These are phyloP conservation scores for Camillea tinctor DNA, from an alignment of 2,329 filamentous ascomycete species.

Conservation along the genomic window DNA sequence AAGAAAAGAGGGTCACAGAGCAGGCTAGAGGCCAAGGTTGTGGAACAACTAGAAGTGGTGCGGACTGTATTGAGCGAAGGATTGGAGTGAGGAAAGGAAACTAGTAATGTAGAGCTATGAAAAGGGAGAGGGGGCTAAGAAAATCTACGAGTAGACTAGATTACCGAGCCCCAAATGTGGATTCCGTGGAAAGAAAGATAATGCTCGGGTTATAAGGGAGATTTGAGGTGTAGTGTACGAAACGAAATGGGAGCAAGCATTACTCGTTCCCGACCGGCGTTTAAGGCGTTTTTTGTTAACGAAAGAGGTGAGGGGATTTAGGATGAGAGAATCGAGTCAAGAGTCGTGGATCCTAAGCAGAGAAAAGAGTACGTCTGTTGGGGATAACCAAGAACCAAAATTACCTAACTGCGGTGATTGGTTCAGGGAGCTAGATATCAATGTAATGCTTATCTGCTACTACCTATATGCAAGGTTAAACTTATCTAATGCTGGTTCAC, in stretches of 20 bases:
- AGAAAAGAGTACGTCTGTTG: not conserved
- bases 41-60: conserved; percentile 64
- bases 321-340: not conserved
- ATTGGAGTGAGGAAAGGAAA: conserved; percentile 35
- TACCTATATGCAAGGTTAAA: not conserved
- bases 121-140: not conserved
- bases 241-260: not conserved
- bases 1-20: conserved; percentile 53
- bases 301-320: not conserved
- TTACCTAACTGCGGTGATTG: not conserved
- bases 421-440: not conserved
- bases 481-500: not conserved
- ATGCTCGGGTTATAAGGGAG: not conserved
- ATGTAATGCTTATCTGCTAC: not conserved
- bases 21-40: conserved; percentile 72
- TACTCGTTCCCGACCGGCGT: not conserved
- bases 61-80: conserved; percentile 55
- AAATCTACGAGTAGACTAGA: not conserved
- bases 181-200: not conserved
- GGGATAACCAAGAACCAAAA: not conserved
- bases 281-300: not conserved
- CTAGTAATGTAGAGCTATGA: not conserved
- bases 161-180: not conserved
- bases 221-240: not conserved
- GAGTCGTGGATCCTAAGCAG: not conserved